Base-by-base conservation (phyloP, 257 asterid genomes). In the Primulina tabacum region DNA sequence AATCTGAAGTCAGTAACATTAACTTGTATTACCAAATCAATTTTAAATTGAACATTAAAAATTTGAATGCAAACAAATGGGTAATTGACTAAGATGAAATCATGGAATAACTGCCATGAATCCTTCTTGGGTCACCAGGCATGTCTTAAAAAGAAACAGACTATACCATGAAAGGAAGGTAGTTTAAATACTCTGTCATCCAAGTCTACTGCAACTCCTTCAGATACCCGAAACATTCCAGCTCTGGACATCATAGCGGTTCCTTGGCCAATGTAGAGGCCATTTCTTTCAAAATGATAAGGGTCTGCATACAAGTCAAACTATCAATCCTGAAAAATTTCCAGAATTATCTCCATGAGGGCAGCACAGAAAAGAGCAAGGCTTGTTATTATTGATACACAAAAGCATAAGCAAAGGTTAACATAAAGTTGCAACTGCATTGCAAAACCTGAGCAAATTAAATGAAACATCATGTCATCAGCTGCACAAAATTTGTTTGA, bases 181-280 rank as follows among this genome's bases (percentile, higher is more conserved):
- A 90, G 86, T 53, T 80, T 80, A 81, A 77, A 93, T 58, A 93
- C 97, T 89, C 99, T 87, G 71, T 83, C 74, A 73, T 73, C 66
- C 96, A 93, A 72, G 82, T 87, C 83, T 73, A 93, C 82, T 14
- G 96, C 99, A 78, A 89, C 82, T 68, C 99, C 99, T 79, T 75
- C 74, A 47, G 91, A 55, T 50, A 17, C 99, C 62, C 99, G 87
- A 71, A 93, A 93, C 80, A 93, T 74, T 79, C 97, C 96, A 75
- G 97, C 82, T 83, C 99, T 85, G 64, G 99, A 89, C 85, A 93
- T 60, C 95, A 82, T 87, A 72, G 95, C 73, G 37, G 84, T 78
- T 80, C 96, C 99, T 85, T 89, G 90, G 73, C 99, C 99, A 79
- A 93, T 89, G 76, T 87, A 93, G 67, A 90, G 89, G 60, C 99